Base-by-base conservation (phyloP, 1,284 basidiomycete species). In the Cryptococcus floricola region DNA sequence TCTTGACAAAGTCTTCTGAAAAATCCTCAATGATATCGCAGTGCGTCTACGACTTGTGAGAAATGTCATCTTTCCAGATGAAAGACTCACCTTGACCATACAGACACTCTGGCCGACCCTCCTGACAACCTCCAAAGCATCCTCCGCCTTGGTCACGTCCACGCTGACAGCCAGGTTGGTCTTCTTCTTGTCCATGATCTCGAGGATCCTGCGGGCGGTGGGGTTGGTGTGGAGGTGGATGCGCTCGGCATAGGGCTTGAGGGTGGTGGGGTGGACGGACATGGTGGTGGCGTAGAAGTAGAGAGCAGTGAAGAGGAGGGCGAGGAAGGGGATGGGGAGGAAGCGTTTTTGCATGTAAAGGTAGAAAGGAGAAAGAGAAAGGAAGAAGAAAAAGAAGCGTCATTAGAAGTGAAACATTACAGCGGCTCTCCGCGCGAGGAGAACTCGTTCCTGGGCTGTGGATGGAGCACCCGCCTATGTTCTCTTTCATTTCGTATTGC, bases 21-120 rank as follows among this genome's bases (percentile, higher is more conserved):
- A 95, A 98, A 77, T 98, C 93, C 66, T 92, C 87, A 51, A 98
- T 82, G 62, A 98, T 90, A 75, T 98, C 96, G 62, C 98, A 85
- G 76, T 99, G 96, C 1, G 96, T 98, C 94, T 98, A 28, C 8
- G 16, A 5, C 45, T 47, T 9, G 25, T 25, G 3, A 8, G 14
- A 34, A 34, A 5, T 6, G 13, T 28, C 14, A 34, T 9, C 48
- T 41, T 4, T 51, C 19, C 45, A 34, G 31, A 3, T 10, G 10
- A 34, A 19, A 14, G 16, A 64, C 78, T 63, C 82, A 85, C 93
- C 87, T 98, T 98, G 80, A 98, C 85, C 60, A 97, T 84, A 81
- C 92, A 97, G 63, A 91, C 86, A 67, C 87, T 87, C 7, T 88
- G 87, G 2, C 90, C 95, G 57, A 97, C 93, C 23, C 84, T 83